phyloP scores from a whole-genome alignment of 768 basidiomycete genomes.

The Trametes coccinea region DNA sequence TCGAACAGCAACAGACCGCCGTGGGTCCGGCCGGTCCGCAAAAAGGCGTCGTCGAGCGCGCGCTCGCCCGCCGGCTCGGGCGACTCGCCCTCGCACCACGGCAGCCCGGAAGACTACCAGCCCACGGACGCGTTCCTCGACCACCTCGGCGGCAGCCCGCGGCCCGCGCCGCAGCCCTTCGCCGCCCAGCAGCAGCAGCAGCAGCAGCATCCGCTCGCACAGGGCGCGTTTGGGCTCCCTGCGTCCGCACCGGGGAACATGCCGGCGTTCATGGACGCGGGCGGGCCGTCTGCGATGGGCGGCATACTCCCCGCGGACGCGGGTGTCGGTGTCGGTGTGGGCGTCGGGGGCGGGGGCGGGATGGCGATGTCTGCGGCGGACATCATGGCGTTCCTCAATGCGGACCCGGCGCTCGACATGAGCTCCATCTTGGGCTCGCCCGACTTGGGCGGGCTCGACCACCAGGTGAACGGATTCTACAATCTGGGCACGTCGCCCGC shows the following conservation, averaged over 20 bases:
- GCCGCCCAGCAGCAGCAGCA: conserved; percentile 3
- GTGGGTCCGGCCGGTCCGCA: conserved; percentile 88
- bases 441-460: conserved; percentile 12
- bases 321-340: not conserved
- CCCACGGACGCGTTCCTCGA: conserved; percentile 65
- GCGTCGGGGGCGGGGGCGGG: not conserved
- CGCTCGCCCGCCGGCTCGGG: conserved; percentile 38
- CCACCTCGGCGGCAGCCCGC: conserved; percentile 28
- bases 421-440: conserved; percentile 17
- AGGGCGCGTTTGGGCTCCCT: conserved; percentile 2
- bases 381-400: conserved; percentile 63
- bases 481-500: conserved; percentile 12
- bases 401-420: conserved; percentile 19
- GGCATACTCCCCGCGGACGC: conserved; percentile 44
- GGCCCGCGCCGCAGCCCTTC: conserved; percentile 14
- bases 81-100: conserved; percentile 39
- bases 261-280: conserved; percentile 34
- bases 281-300: conserved; percentile 33
- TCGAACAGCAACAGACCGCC: conserved; percentile 59
- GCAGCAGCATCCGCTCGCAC: not conserved
- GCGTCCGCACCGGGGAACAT: conserved; percentile 34
- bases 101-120: conserved; percentile 64
- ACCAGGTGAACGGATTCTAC: conserved; percentile 15
- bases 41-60: conserved; percentile 58
- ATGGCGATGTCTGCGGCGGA: conserved; percentile 61